Evolutionary conservation across 345 rosid species (phyloP).

Genomic region (Orychophragmus violaceus): DNA sequence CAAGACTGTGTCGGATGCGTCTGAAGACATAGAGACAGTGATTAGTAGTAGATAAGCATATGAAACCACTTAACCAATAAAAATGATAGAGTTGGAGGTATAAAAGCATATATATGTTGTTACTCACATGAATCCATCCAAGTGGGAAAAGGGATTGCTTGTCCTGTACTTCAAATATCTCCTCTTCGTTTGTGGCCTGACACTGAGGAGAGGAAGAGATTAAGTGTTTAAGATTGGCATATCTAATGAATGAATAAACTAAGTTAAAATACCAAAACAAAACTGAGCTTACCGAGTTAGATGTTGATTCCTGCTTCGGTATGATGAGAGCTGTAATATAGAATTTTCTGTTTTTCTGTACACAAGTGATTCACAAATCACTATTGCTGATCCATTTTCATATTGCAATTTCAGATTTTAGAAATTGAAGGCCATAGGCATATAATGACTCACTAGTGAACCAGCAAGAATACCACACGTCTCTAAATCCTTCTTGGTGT

Average conservation of each 20-base stretch:
- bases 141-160: slow-evolving; percentile 87
- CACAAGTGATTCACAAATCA: slow-evolving; percentile 10
- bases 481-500: slow-evolving; percentile 83
- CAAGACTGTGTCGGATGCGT: slow-evolving; percentile 99
- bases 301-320: slow-evolving; percentile 94
- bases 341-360: slow-evolving; percentile 88
- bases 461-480: slow-evolving; percentile 98
- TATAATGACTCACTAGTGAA: slow-evolving; percentile 63
- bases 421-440: background rate
- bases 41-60: slow-evolving; percentile 3
- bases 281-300: slow-evolving; percentile 61
- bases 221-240: background rate
- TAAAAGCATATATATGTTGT: background rate
- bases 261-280: slow-evolving; percentile 3
- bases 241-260: background rate
- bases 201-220: slow-evolving; percentile 47
- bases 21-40: slow-evolving; percentile 38
- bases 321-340: slow-evolving; percentile 85
- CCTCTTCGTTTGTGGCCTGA: slow-evolving; percentile 95
- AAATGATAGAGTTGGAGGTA: background rate
- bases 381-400: slow-evolving; percentile 1
- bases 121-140: slow-evolving; percentile 99
- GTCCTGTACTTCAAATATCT: slow-evolving; percentile 96
- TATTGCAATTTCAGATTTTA: background rate
- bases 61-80: background rate